Percentiles rank a stretch among this genome's conserved stretches.
phyloP scores from a whole-genome alignment of 371 early-diverging fungal genomes.

The Catenaria anguillulae region DNA sequence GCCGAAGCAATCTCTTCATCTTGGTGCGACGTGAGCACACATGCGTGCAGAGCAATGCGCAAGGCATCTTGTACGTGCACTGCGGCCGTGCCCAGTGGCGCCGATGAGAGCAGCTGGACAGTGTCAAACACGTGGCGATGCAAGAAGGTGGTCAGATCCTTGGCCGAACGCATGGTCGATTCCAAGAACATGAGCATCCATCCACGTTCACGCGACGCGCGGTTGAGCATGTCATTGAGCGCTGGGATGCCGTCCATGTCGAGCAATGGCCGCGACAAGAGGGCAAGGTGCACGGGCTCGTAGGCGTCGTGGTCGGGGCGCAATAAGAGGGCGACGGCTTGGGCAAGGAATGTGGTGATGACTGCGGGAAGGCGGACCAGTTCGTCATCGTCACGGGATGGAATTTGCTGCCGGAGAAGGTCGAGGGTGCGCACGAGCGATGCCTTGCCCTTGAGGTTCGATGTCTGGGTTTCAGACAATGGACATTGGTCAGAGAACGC shows the following conservation, averaged over 20 bases:
- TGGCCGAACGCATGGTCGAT: neutral
- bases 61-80: neutral
- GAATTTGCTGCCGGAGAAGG: conserved; percentile 48
- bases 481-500: too few species aligned
- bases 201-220: neutral
- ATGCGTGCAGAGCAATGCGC: neutral
- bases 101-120: neutral
- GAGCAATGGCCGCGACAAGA: conserved; percentile 48
- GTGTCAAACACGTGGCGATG: neutral
- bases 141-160: neutral
- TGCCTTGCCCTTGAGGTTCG: conserved; percentile 42
- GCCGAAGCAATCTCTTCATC: neutral
- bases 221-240: neutral
- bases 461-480: too few species aligned
- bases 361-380: conserved; percentile 39
- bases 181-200: conserved; percentile 1
- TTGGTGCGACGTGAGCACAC: neutral
- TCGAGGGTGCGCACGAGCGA: conserved; percentile 49
- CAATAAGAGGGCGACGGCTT: conserved; percentile 39
- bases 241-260: conserved; percentile 41
- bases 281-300: conserved; percentile 52
- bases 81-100: too few species aligned
- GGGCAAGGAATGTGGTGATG: conserved; percentile 49
- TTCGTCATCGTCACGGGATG: conserved; percentile 29
- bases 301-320: conserved; percentile 62